Conservation (phyloP, 345 rosid species). For the Euphorbia pulcherrima region DNA sequence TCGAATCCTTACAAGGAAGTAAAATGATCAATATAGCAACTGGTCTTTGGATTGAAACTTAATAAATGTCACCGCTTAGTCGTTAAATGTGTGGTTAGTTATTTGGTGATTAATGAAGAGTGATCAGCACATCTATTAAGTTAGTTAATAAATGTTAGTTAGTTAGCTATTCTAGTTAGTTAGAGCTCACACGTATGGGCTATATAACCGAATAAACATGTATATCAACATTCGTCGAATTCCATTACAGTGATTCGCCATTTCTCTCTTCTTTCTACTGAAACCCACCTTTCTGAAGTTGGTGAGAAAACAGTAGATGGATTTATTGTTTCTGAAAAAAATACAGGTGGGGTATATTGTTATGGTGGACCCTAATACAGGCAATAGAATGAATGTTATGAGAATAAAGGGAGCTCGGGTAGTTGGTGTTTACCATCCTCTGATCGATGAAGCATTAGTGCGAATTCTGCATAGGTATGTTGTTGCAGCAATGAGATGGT, state of each 20-base stretch:
- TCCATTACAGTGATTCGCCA: too few relatives aligned
- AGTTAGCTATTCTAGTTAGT: too few relatives aligned
- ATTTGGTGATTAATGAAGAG: too few relatives aligned
- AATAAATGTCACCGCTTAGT: background rate
- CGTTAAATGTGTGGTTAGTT: background rate
- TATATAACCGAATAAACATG: too few relatives aligned
- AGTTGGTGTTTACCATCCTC: slow-evolving; percentile 73
- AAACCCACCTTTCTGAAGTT: background rate
- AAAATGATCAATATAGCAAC: background rate
- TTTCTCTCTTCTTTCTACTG: too few relatives aligned
- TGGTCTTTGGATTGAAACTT: background rate
- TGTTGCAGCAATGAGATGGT: background rate
- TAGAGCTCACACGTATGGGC: too few relatives aligned
- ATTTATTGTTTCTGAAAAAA: background rate
- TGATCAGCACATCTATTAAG: too few relatives aligned
- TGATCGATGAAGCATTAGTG: slow-evolving; percentile 58
- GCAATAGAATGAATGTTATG: slow-evolving; percentile 49
- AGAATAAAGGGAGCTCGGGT: slow-evolving; percentile 75
- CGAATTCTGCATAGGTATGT: slow-evolving; percentile 59
- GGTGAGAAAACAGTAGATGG: background rate
- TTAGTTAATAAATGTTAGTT: too few relatives aligned
- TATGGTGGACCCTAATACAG: slow-evolving; percentile 65
- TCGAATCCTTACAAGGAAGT: background rate
- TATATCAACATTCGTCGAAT: too few relatives aligned
- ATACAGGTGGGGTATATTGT: slow-evolving; percentile 88